These are phyloP conservation scores for Cladosporium sp. DNA, from an alignment of 2,329 filamentous ascomycete genomes.

Conservation along the genomic window DNA sequence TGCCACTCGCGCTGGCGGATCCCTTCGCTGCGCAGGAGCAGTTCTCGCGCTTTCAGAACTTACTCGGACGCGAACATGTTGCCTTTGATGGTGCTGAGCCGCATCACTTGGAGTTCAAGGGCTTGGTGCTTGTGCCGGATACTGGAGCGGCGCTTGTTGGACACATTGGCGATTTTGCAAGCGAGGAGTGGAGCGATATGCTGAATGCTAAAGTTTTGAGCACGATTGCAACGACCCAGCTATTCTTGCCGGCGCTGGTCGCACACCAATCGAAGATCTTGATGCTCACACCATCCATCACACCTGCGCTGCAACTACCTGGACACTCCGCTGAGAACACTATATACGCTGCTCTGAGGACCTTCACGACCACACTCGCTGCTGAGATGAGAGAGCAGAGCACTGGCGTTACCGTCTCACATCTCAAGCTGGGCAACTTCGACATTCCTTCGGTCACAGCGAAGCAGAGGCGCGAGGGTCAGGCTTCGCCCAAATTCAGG, in stretches of 20 bases:
- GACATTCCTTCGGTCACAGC: slow-evolving; percentile 69
- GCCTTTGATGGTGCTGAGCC: slow-evolving; percentile 74
- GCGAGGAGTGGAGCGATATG: slow-evolving; percentile 81
- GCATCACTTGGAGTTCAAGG: slow-evolving; percentile 74
- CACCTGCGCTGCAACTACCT: slow-evolving; percentile 74
- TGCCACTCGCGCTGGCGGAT: slow-evolving; percentile 81
- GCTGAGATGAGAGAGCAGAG: slow-evolving; percentile 74
- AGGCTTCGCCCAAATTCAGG: slow-evolving; percentile 28
- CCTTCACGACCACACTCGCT: slow-evolving; percentile 77
- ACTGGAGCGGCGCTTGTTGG: slow-evolving; percentile 72
- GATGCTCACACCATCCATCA: slow-evolving; percentile 76
- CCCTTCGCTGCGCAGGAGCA: slow-evolving; percentile 66
- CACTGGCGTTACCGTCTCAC: slow-evolving; percentile 68
- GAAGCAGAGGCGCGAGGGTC: slow-evolving; percentile 41
- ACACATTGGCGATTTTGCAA: slow-evolving; percentile 80
- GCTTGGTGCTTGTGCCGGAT: slow-evolving; percentile 79
- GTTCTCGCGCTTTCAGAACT: slow-evolving; percentile 69
- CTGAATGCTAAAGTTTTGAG: slow-evolving; percentile 90
- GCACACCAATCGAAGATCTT: slow-evolving; percentile 66
- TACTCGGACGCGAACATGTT: slow-evolving; percentile 72
- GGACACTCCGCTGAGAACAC: slow-evolving; percentile 85
- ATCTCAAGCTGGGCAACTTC: slow-evolving; percentile 88
- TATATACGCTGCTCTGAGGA: slow-evolving; percentile 80
- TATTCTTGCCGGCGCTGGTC: slow-evolving; percentile 65
- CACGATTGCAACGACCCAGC: slow-evolving; percentile 83